Conservation (phyloP, 208 protist species). For the Leishmania braziliensis region DNA sequence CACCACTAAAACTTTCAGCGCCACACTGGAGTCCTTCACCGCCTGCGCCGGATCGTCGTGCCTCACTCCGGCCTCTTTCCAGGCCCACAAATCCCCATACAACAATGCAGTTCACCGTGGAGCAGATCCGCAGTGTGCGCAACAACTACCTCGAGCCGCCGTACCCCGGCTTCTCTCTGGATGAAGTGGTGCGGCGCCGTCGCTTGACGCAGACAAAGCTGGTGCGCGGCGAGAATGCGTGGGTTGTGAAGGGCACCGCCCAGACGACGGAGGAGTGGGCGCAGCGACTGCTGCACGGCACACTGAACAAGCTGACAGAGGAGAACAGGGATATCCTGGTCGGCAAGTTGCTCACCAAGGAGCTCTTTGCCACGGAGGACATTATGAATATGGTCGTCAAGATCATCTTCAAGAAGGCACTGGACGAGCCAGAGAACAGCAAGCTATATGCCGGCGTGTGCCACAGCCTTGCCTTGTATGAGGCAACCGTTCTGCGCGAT, state of each 20-base stretch:
- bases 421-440: constrained; percentile 87
- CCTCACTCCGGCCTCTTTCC: neutral
- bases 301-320: constrained; percentile 83
- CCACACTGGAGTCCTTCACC: neutral
- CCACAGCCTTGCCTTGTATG: constrained; percentile 77
- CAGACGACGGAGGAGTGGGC: constrained; percentile 85
- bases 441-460: constrained; percentile 80
- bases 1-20: neutral
- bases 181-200: constrained; percentile 75
- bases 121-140: constrained; percentile 81
- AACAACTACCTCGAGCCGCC: constrained; percentile 73
- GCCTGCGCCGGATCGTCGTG: neutral
- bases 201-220: constrained; percentile 66
- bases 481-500: constrained; percentile 51
- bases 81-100: neutral
- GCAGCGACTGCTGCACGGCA: constrained; percentile 71
- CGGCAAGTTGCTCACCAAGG: constrained; percentile 54
- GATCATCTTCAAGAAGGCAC: constrained; percentile 85
- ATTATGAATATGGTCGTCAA: constrained; percentile 62
- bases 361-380: constrained; percentile 67
- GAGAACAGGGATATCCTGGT: constrained; percentile 76
- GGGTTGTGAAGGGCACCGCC: constrained; percentile 65
- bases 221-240: constrained; percentile 84
- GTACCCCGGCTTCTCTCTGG: constrained; percentile 87
- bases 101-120: constrained; percentile 74